Base-by-base conservation (phyloP, 495 filamentous ascomycete species). In the Paragyromitra xinjiangensis region DNA sequence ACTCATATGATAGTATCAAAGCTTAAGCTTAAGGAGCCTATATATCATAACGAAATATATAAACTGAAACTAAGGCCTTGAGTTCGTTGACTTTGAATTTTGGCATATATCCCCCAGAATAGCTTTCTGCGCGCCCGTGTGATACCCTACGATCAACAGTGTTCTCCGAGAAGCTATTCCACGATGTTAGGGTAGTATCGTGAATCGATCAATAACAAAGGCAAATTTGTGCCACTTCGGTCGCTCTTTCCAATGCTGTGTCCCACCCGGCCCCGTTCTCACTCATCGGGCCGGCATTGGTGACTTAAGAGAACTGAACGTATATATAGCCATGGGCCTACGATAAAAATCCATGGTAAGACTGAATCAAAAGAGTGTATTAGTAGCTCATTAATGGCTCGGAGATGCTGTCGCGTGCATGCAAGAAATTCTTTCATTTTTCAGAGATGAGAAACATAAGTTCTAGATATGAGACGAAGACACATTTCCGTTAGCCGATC, bases 401-500 rank as follows among this genome's bases (percentile, higher is more conserved):
- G 19, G 24, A 14, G 22, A 58, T 29, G 19, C 55, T 58, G 29
- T 34, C 29, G 29, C 29, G 29, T 34, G 29, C 29, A 34, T 58
- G 6, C 55, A 11, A 8, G 50, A 53, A 53, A 29, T 7, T 14
- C 7, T 12, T 29, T 58, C 29, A 8, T 9, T 29, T 29, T 14
- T 58, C 24, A 29, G 26, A 29, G 9, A 58, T 8, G 22, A 58
- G 29, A 34, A 34, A 34, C 29, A 34, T 58, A 8, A 14, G 6
- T 26, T 58, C 55, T 29, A 58, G 14, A 58, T 58, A 58, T 12
- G 55, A 58, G 55, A 34, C 55, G 8, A 12, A 26, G 55, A 58
- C 34, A 58, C 26, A 58, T 29, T 29, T 2, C 3, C 3, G 26
- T 58, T 34, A 58, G 22, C 55, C 55, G 26, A 11, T 9, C 55